Percentiles rank a stretch among this genome's conserved stretches.
These are phyloP conservation scores for Psilocybe azurescens DNA, from an alignment of 768 basidiomycete species.

Conservation along the genomic window DNA sequence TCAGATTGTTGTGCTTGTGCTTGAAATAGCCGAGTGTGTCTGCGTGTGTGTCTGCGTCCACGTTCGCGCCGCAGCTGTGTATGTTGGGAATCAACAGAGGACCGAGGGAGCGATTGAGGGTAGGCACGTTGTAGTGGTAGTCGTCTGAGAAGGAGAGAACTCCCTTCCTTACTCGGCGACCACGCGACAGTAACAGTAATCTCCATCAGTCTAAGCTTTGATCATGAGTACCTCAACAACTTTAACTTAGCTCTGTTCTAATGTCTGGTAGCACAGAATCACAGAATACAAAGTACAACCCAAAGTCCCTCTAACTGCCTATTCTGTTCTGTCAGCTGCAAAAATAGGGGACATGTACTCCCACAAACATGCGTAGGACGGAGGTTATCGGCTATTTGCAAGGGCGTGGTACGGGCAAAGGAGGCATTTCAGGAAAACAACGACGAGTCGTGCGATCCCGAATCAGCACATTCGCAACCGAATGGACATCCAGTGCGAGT, in stretches of 20 bases:
- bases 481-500: too few species aligned
- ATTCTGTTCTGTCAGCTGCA: too few species aligned
- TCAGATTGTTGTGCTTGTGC: neutral
- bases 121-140: conserved; percentile 12
- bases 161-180: conserved; percentile 12
- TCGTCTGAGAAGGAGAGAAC: conserved; percentile 1
- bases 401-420: neutral
- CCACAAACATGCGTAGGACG: neutral
- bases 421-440: neutral
- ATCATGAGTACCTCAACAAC: neutral
- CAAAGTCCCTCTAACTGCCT: too few species aligned
- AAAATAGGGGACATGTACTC: neutral
- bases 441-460: neutral
- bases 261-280: too few species aligned
- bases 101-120: neutral
- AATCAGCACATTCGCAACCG: neutral
- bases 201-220: conserved; percentile 1
- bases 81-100: neutral
- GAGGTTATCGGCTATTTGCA: neutral
- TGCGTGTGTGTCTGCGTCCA: conserved; percentile 1
- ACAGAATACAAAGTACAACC: too few species aligned
- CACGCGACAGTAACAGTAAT: conserved; percentile 1
- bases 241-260: too few species aligned
- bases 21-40: conserved; percentile 3
- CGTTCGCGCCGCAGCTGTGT: conserved; percentile 4